A percentile compares a stretch with the other conserved stretches of the same genome.
Conservation (phyloP, 257 asterid genomes). For the Verbena officinalis region DNA sequence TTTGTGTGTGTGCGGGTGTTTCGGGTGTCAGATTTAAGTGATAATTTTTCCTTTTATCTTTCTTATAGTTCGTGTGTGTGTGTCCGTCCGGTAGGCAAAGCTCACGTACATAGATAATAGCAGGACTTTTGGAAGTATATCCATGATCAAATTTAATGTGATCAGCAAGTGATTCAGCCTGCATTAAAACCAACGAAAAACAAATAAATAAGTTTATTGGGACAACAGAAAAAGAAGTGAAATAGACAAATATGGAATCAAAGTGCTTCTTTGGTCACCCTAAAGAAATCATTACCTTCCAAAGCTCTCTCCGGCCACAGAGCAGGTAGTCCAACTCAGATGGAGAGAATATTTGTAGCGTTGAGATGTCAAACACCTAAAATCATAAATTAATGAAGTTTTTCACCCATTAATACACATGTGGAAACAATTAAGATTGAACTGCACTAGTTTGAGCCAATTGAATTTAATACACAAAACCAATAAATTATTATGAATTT, state of each 20-base stretch:
- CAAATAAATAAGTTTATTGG: no score
- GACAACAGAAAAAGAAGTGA: conserved; percentile 21
- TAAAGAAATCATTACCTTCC: conserved; percentile 71
- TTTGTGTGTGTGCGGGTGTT: no score
- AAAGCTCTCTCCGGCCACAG: conserved; percentile 94
- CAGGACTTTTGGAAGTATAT: conserved; percentile 95
- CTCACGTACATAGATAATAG: conserved; percentile 65
- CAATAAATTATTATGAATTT: no score
- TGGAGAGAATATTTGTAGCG: conserved; percentile 91
- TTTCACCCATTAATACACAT: neutral
- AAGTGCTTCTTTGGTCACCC: conserved; percentile 18
- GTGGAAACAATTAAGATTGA: conserved; percentile 8
- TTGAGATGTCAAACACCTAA: conserved; percentile 87
- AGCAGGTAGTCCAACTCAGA: conserved; percentile 91
- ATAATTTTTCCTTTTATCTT: neutral
- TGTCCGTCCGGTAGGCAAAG: conserved; percentile 26
- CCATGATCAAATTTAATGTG: conserved; percentile 99
- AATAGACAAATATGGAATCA: conserved; percentile 15
- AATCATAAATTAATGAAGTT: conserved; percentile 7
- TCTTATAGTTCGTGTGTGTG: neutral
- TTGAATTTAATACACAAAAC: neutral
- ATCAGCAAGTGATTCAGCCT: conserved; percentile 90
- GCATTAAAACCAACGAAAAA: conserved; percentile 29
- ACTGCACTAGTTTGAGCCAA: conserved; percentile 4
- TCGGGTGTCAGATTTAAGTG: conserved; percentile 8